Conservation (phyloP, 176 grass and related monocot species). For the Triticum turgidum region DNA sequence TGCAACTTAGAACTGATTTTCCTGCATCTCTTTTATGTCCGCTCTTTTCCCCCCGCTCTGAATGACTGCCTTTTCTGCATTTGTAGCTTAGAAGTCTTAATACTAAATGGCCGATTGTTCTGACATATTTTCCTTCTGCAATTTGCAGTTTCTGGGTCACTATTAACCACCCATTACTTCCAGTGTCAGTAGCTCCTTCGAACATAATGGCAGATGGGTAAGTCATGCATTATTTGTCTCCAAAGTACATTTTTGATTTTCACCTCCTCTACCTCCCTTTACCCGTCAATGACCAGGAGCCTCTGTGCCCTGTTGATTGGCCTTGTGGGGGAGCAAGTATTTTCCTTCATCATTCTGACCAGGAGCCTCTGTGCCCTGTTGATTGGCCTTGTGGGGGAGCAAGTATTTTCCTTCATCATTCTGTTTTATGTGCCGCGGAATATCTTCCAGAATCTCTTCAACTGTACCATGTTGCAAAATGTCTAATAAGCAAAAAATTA, state of each 20-base stretch:
- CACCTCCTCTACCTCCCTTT: not conserved
- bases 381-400: not conserved
- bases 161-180: constrained; percentile 50
- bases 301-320: not conserved
- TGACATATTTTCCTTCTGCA: constrained; percentile 38
- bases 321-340: not conserved
- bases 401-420: not conserved
- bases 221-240: constrained; percentile 39
- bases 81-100: not conserved
- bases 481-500: not conserved
- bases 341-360: not conserved
- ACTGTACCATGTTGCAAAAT: not conserved
- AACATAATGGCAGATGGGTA: constrained; percentile 55
- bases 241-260: not conserved
- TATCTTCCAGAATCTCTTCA: not conserved
- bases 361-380: not conserved
- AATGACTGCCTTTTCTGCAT: not conserved
- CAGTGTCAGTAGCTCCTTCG: constrained; percentile 51
- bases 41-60: not conserved
- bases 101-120: constrained; percentile 10
- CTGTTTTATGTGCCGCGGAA: not conserved
- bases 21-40: not conserved
- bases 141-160: constrained; percentile 79
- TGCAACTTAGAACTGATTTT: not conserved
- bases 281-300: not conserved